Base-by-base conservation (phyloP, 1,284 basidiomycete species). In the Coniferiporia weirii region DNA sequence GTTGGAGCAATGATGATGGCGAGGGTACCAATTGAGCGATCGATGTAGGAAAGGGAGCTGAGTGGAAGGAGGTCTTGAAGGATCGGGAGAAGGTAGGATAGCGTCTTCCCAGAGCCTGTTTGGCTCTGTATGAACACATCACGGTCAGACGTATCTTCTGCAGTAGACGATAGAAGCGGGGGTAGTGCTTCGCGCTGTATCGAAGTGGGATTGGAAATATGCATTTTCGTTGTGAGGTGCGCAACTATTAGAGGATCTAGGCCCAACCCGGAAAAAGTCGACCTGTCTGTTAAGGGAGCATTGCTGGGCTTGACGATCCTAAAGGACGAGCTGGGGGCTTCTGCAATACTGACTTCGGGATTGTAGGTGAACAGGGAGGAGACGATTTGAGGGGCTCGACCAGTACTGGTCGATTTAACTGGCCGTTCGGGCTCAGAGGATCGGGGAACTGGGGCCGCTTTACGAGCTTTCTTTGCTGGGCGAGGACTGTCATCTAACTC, bases 41-140 rank as follows among this genome's bases (percentile, higher is more conserved):
- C 93, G 66, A 96, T 94, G 69, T 93, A 94, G 1, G 92, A 94
- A 19, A 86, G 79, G 15, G 85, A 83, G 57, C 93, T 92, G 38
- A 99, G 79, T 0, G 94, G 93, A 32, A 99, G 81, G 46, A 97
- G 84, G 69, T 96, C 93, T 66, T 99, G 94, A 44, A 99, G 82
- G 70, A 99, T 95, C 17, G 97, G 97, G 3, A 99, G 83, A 15
- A 99, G 83, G 75, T 93, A 99, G 2, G 96, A 85, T 20, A 99
- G 77, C 0, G 96, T 99, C 76, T 99, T 99, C 66, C 97, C 97
- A 0, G 95, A 98, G 61, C 97, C 97, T 0, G 97, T 99, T 71
- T 99, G 96, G 4, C 94, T 93, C 70, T 98, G 95, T 56, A 99
- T 91, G 70, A 99, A 95, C 13, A 93, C 84, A 72, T 99, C 97